Evolutionary conservation across 73 alveolate species (phyloP), one percentile per base, ranked within the genome.

Genomic region (Paramecium pentaurelia): DNA sequence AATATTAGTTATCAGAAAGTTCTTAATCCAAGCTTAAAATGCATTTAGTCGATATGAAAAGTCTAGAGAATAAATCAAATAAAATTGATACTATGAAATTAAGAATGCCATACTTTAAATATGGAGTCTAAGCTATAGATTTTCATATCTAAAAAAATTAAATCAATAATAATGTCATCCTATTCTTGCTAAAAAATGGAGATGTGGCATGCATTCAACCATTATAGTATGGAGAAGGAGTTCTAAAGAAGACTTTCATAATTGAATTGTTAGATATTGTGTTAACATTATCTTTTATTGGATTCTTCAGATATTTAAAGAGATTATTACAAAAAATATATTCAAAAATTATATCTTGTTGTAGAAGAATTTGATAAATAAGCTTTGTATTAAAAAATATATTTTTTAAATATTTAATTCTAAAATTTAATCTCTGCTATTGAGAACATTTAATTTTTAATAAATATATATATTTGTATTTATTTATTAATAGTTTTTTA

Each of bases 211-310:
- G 91, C 30, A 80, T 80, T 42, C 58, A 80, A 18, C 47, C 47
- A 47, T 64, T 80, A 8, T 47, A 80, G 47, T 80, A 80, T 47
- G 91, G 91, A 44, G 91, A 80, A 80, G 91, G 91, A 49, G 91
- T 80, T 20, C 58, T 80, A 25, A 80, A 80, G 73, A 80, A 80
- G 51, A 80, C 91, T 0, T 80, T 80, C 32, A 40, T 80, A 20
- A 44, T 80, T 18, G 91, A 80, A 47, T 45, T 80, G 32, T 14
- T 80, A 80, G 91, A 80, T 18, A 47, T 80, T 4, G 20, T 80
- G 12, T 80, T 80, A 49, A 80, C 91, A 27, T 44, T 80, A 22
- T 80, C 91, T 8, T 80, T 80, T 45, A 47, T 80, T 14, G 91
- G 91, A 40, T 80, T 80, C 75, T 80, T 80, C 25, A 16, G 73